Evolutionary conservation across 208 protist species (phyloP).

Genomic region (Borovskyia barvae): DNA sequence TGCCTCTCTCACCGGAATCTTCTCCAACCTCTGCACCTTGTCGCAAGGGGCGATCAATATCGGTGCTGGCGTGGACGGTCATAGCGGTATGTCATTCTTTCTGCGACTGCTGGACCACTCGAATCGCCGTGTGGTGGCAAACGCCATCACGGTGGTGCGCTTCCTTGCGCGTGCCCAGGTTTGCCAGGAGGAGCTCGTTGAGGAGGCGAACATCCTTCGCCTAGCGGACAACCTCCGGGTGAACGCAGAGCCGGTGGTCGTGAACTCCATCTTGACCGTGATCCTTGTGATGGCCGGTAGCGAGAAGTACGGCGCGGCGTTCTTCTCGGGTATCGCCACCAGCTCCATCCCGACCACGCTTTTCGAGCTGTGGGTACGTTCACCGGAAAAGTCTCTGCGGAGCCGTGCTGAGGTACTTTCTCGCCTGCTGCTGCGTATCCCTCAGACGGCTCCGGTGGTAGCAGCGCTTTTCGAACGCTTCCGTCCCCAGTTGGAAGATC

Average conservation of each 20-base stretch:
- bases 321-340: slow-evolving; percentile 51
- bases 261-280: slow-evolving; percentile 69
- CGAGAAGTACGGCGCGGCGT: slow-evolving; percentile 40
- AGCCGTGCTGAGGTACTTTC: slow-evolving; percentile 68
- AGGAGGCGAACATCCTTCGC: slow-evolving; percentile 51
- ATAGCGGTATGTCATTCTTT: slow-evolving; percentile 81
- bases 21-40: slow-evolving; percentile 79
- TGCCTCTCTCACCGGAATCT: slow-evolving; percentile 74
- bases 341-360: slow-evolving; percentile 54
- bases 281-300: slow-evolving; percentile 73
- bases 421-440: slow-evolving; percentile 54
- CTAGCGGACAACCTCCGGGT: slow-evolving; percentile 56
- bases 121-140: slow-evolving; percentile 67
- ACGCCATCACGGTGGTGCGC: slow-evolving; percentile 56
- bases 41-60: slow-evolving; percentile 54
- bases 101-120: slow-evolving; percentile 70
- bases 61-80: slow-evolving; percentile 62
- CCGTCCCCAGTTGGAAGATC: slow-evolving; percentile 70
- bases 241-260: slow-evolving; percentile 40
- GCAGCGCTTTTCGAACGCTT: slow-evolving; percentile 57
- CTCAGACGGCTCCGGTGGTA: slow-evolving; percentile 28
- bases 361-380: slow-evolving; percentile 78
- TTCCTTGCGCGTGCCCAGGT: slow-evolving; percentile 64
- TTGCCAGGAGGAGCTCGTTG: slow-evolving; percentile 58
- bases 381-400: slow-evolving; percentile 56